phyloP scores from a whole-genome alignment of 441 rosid species.

The Adansonia gregorii region DNA sequence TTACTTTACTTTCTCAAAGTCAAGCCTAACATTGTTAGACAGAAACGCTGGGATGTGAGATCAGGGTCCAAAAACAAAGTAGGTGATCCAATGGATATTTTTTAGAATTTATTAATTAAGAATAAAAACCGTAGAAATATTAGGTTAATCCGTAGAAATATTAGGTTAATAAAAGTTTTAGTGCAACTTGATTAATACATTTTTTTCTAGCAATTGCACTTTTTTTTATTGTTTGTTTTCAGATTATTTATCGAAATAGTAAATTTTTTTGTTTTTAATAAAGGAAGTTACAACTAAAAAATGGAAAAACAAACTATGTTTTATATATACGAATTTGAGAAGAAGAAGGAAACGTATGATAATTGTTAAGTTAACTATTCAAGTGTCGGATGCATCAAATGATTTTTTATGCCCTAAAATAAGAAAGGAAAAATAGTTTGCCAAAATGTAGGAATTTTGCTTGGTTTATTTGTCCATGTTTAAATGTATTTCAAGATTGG shows the following conservation, averaged over 20 bases:
- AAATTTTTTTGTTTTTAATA: too few species aligned
- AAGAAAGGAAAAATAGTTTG: too few species aligned
- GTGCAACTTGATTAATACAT: neutral
- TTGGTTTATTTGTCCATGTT: neutral
- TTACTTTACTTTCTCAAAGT: neutral
- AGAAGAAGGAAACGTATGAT: too few species aligned
- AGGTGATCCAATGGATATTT: neutral
- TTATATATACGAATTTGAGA: too few species aligned
- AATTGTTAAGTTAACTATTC: too few species aligned
- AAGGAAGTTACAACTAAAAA: too few species aligned
- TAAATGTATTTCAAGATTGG: neutral
- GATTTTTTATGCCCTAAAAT: too few species aligned
- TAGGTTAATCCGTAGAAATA: neutral
- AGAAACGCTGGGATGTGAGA: neutral
- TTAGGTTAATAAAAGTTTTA: neutral
- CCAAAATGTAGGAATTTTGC: too few species aligned
- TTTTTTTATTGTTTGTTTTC: neutral
- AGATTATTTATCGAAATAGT: neutral
- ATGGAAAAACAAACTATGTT: too few species aligned
- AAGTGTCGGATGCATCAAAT: too few species aligned
- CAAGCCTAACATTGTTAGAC: neutral
- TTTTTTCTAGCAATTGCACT: neutral
- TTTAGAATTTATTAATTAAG: neutral
- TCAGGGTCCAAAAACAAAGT: neutral
- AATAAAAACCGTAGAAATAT: neutral